phyloP scores from a whole-genome alignment of 495 filamentous ascomycete genomes.

The Tuber borchii region DNA sequence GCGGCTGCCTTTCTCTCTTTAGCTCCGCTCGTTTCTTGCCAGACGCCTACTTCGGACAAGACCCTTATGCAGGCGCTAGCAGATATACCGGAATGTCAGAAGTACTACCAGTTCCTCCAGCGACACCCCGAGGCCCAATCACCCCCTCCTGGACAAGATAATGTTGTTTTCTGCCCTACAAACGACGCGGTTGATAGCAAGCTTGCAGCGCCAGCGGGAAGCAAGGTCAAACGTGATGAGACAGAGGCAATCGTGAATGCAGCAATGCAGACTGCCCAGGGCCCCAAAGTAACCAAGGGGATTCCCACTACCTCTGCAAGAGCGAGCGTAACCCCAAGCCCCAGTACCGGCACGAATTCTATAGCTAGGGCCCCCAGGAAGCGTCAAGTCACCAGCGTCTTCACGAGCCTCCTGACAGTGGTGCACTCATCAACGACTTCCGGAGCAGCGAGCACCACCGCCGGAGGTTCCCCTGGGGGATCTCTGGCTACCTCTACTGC shows the following conservation, averaged over 20 bases:
- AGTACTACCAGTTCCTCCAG: neutral
- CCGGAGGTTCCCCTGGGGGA: neutral
- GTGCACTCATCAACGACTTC: neutral
- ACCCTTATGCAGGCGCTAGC: neutral
- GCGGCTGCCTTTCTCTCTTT: neutral
- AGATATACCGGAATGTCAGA: neutral
- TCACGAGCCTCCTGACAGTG: neutral
- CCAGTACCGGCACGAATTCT: too few species aligned
- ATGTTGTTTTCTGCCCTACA: neutral
- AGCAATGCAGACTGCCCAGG: too few species aligned
- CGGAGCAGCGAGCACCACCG: neutral
- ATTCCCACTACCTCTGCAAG: too few species aligned
- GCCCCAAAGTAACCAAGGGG: neutral
- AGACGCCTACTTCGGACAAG: neutral
- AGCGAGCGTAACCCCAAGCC: too few species aligned
- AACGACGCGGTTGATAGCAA: neutral
- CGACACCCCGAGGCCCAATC: neutral
- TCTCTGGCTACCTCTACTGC: neutral
- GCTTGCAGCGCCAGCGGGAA: neutral
- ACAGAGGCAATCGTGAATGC: too few species aligned
- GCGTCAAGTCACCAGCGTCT: neutral
- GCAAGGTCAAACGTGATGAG: neutral
- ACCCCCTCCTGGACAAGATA: neutral
- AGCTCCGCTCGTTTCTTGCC: neutral
- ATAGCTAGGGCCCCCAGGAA: neutral